Base-by-base conservation (phyloP, 2,329 filamentous ascomycete genomes). In the Emydomyces testavorans region DNA sequence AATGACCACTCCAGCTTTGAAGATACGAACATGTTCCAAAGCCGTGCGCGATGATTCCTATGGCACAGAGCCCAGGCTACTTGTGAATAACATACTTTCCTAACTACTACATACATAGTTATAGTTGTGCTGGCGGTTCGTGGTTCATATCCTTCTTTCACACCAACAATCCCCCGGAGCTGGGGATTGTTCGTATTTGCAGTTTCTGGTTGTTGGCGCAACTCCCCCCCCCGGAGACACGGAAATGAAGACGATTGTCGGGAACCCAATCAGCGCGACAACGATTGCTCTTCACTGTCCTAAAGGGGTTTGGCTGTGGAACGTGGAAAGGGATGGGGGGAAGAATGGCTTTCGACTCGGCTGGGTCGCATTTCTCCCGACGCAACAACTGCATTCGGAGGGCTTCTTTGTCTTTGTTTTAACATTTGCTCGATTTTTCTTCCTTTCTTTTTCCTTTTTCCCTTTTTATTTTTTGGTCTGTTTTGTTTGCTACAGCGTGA, bases 321-420 rank as follows among this genome's bases (percentile, higher is more conserved):
- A 46, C 44, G 26, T 39, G 44, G 44, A 13, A 46, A 32, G 44
- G n/a, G 6, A 45, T n/a, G 2, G 13, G n/a, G 31, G 37, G 10
- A 45, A 16, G 2, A 8, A 26, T 28, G n/a, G 42, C 29, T 32
- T 35, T 46, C 44, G 44, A 34, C 34, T 35, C 11, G n/a, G n/a
- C 28, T 46, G 34, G 18, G 11, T 21, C 44, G n/a, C 21, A 8
- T 46, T 39, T 26, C n/a, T n/a, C 15, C 28, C 36, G 35, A 39
- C 32, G 23, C 44, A 39, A n/a, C n/a, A n/a, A 28, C 43, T 38
- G 43, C 43, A 46, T 46, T 46, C 44, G 44, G 21, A 10, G 6
- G 16, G 21, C 23, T 46, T 46, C 44, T 46, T 46, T 46, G 44
- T 46, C 35, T 39, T 21, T 24, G 15, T 15, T 46, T 46, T 46